Evolutionary conservation across 2,329 filamentous ascomycete species (phyloP).

Genomic region (Phoma sp.): DNA sequence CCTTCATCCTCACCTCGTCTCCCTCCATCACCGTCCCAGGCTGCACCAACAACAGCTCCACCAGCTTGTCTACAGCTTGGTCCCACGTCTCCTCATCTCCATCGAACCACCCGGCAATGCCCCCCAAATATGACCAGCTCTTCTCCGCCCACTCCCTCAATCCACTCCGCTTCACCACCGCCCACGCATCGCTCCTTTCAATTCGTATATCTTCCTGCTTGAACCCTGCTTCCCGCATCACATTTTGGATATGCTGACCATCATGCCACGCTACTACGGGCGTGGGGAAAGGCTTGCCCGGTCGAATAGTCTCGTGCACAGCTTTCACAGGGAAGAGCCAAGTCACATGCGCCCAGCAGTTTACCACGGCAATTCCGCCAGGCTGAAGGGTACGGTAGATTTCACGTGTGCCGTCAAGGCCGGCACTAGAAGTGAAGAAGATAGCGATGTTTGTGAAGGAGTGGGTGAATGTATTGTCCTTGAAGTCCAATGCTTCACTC

Average conservation of each 20-base stretch:
- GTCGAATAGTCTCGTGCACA: constrained; percentile 29
- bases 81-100: constrained; percentile 40
- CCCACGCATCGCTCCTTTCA: constrained; percentile 36
- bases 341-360: constrained; percentile 42
- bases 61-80: constrained; percentile 35
- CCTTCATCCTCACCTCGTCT: constrained; percentile 36
- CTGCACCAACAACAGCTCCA: constrained; percentile 24
- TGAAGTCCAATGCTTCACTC: constrained; percentile 27
- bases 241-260: constrained; percentile 34
- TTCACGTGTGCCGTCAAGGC: constrained; percentile 45
- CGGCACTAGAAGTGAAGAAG: constrained; percentile 44
- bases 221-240: constrained; percentile 41
- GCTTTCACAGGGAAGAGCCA: constrained; percentile 34
- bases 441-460: constrained; percentile 52
- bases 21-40: constrained; percentile 30
- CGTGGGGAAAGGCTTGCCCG: constrained; percentile 24
- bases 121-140: constrained; percentile 41
- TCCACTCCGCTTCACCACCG: constrained; percentile 20
- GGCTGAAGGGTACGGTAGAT: constrained; percentile 50
- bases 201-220: constrained; percentile 28
- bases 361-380: constrained; percentile 50
- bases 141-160: constrained; percentile 37
- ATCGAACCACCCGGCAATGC: constrained; percentile 34
- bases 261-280: constrained; percentile 38
- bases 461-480: constrained; percentile 47